Conservation (phyloP, 2,329 filamentous ascomycete genomes). For the Aspergillus ibericus region DNA sequence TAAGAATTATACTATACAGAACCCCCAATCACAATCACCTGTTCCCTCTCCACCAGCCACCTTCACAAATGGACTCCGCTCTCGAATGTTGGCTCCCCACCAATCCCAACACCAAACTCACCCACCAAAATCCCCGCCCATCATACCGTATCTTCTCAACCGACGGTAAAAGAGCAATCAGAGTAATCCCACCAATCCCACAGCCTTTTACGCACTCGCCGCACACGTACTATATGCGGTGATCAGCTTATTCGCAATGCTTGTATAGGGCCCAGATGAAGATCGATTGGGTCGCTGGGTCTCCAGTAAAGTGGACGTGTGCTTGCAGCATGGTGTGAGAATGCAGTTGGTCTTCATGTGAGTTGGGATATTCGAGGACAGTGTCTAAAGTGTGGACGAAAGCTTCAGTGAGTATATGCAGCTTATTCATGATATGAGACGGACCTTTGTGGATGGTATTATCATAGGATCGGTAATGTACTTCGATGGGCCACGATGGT, state of each 20-base stretch:
- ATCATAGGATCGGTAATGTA: neutral
- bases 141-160: conserved; percentile 39
- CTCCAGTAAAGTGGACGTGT: no score
- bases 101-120: conserved; percentile 42
- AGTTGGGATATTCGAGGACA: neutral
- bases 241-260: conserved; percentile 50
- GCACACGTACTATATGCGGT: conserved; percentile 52
- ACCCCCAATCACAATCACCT: no score
- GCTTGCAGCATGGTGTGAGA: no score
- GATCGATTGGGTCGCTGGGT: no score
- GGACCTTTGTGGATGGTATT: neutral
- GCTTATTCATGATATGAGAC: neutral
- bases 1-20: no score
- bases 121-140: conserved; percentile 42
- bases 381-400: neutral
- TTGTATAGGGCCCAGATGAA: no score
- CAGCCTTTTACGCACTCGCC: conserved; percentile 48
- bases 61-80: conserved; percentile 22
- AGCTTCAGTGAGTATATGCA: neutral
- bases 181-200: conserved; percentile 45
- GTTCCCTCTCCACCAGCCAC: conserved; percentile 8
- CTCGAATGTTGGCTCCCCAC: conserved; percentile 37
- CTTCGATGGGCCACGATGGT: neutral
- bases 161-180: conserved; percentile 47
- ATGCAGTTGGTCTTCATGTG: no score